Percentiles rank a stretch among this genome's conserved stretches.
Conservation (phyloP, 192 early-diverging fungal species). For the Gryganskiella cystojenkinii region DNA sequence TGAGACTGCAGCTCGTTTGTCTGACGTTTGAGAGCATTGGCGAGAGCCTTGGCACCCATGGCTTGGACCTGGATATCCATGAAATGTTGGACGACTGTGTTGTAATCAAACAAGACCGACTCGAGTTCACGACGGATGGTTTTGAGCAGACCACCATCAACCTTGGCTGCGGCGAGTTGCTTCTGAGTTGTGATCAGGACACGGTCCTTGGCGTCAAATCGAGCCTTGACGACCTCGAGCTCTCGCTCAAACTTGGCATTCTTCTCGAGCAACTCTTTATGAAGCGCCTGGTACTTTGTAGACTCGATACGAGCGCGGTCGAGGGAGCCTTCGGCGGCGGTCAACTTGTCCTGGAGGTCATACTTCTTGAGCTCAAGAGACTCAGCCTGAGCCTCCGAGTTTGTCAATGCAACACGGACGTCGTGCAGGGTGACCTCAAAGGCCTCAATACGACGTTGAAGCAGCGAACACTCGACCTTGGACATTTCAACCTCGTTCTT, state of each 20-base stretch:
- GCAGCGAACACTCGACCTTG: constrained; percentile 43
- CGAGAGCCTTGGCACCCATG: constrained; percentile 49
- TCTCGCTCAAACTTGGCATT: constrained; percentile 40
- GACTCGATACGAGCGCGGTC: constrained; percentile 48
- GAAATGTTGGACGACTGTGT: constrained; percentile 50
- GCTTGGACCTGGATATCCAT: constrained; percentile 53
- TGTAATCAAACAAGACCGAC: constrained; percentile 50
- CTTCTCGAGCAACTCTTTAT: constrained; percentile 51
- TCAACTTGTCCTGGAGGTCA: constrained; percentile 48
- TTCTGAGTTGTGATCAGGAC: constrained; percentile 48
- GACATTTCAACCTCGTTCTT: constrained; percentile 41
- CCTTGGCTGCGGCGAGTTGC: constrained; percentile 44
- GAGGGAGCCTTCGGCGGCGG: constrained; percentile 36
- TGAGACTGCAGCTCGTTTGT: constrained; percentile 36
- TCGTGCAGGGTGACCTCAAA: constrained; percentile 50
- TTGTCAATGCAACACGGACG: constrained; percentile 45
- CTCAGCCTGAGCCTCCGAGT: constrained; percentile 49
- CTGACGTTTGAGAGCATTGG: constrained; percentile 45
- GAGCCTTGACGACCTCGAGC: constrained; percentile 44
- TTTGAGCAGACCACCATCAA: constrained; percentile 44
- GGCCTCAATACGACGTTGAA: constrained; percentile 47
- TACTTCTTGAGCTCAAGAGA: constrained; percentile 52
- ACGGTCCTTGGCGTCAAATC: constrained; percentile 51
- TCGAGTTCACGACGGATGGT: constrained; percentile 49
- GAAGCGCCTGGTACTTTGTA: constrained; percentile 45